Evolutionary conservation across 257 asterid species (phyloP).

Genomic region (Lantana camara): DNA sequence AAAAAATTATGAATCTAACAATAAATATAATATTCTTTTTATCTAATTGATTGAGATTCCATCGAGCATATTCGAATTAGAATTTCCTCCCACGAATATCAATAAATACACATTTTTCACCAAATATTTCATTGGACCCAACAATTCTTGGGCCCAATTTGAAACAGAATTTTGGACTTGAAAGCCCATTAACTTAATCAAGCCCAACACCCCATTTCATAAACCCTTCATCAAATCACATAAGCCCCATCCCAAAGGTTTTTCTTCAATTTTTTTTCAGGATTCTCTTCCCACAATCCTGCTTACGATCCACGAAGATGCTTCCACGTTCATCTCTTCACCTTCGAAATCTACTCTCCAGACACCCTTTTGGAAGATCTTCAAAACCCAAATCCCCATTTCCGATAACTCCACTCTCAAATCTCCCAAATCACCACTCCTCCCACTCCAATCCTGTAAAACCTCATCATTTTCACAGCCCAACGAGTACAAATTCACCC

Average conservation of each 20-base stretch:
- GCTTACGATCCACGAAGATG: conserved; percentile 45
- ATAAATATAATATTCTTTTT: no score
- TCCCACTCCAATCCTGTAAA: conserved; percentile 23
- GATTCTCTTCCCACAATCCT: conserved; percentile 7
- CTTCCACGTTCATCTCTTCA: conserved; percentile 49
- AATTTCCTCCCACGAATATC: no score
- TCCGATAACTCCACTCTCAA: conserved; percentile 21
- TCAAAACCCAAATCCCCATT: conserved; percentile 37
- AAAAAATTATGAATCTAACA: no score
- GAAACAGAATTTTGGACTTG: no score
- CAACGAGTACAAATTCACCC: conserved; percentile 30
- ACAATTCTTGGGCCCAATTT: no score
- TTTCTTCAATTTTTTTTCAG: not conserved
- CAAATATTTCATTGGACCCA: no score
- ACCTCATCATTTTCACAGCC: conserved; percentile 28
- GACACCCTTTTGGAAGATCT: conserved; percentile 36
- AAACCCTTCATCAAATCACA: not conserved
- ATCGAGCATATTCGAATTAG: no score
- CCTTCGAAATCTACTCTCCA: conserved; percentile 39
- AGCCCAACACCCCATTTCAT: not conserved
- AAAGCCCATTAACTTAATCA: not conserved
- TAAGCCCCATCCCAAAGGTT: not conserved
- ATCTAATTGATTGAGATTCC: no score
- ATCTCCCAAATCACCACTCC: conserved; percentile 25
- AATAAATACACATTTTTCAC: no score